phyloP scores from a whole-genome alignment of 768 basidiomycete genomes.

The Suillus subalutaceus region DNA sequence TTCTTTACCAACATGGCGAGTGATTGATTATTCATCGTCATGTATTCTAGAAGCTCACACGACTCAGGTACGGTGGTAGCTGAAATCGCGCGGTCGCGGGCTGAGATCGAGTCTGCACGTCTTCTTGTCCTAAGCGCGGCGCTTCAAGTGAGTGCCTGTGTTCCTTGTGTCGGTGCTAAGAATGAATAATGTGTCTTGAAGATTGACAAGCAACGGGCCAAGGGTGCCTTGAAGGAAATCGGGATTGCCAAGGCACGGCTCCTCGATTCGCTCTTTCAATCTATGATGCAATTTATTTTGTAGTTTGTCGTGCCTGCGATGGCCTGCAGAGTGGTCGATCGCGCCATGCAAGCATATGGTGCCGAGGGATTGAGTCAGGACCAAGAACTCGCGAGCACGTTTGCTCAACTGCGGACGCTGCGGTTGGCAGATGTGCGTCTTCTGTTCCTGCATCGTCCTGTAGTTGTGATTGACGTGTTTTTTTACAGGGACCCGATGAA shows the following conservation, averaged over 20 bases:
- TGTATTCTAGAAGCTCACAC: neutral
- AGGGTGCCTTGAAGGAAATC: conserved; percentile 96
- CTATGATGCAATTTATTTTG: neutral
- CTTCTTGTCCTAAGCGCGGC: conserved; percentile 93
- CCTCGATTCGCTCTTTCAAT: neutral
- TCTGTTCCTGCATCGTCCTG: conserved; percentile 3
- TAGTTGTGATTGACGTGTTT: conserved; percentile 12
- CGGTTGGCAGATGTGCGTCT: conserved; percentile 80
- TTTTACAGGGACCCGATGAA: conserved; percentile 73
- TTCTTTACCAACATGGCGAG: conserved; percentile 86
- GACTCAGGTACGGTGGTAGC: conserved; percentile 78
- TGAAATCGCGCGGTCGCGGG: conserved; percentile 89
- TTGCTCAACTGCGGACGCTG: conserved; percentile 83
- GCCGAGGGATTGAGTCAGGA: conserved; percentile 97
- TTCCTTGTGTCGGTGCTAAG: neutral
- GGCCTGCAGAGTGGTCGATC: conserved; percentile 87
- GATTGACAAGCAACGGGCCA: conserved; percentile 91
- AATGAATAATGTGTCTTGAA: conserved; percentile 29
- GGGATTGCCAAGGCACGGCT: conserved; percentile 87
- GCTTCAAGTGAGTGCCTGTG: conserved; percentile 55
- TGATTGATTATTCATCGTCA: conserved; percentile 9
- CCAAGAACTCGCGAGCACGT: conserved; percentile 74
- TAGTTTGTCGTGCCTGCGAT: conserved; percentile 94
- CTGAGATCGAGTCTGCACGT: conserved; percentile 88
- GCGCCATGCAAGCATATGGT: conserved; percentile 94